Conservation (phyloP, 2,329 filamentous ascomycete species). For the Sclerotinia spermophila region DNA sequence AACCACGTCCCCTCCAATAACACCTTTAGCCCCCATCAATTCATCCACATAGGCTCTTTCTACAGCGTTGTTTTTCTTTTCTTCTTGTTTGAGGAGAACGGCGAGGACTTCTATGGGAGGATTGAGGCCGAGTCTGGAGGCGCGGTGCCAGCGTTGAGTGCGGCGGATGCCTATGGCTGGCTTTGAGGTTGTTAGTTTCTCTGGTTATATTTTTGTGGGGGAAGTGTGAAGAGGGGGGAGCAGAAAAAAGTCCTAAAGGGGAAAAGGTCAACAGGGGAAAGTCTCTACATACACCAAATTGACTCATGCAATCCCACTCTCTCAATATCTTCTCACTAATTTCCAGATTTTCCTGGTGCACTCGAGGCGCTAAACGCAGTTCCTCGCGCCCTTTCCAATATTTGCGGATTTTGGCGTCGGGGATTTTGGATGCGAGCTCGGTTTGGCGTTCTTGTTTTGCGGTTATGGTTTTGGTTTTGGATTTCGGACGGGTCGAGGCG, state of each 20-base stretch:
- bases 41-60: conserved; percentile 75
- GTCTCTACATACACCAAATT: conserved; percentile 80
- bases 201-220: not conserved
- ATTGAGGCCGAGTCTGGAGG: conserved; percentile 74
- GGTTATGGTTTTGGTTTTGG: conserved; percentile 28
- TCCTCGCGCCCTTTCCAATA: conserved; percentile 77
- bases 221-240: not conserved
- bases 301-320: conserved; percentile 87
- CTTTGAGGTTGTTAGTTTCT: conserved; percentile 42
- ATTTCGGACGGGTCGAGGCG: not conserved
- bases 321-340: conserved; percentile 81
- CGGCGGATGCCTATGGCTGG: conserved; percentile 84
- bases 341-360: conserved; percentile 73
- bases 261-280: not conserved
- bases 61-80: conserved; percentile 48
- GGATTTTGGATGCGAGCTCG: conserved; percentile 60
- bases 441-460: conserved; percentile 46
- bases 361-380: conserved; percentile 61
- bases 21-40: conserved; percentile 48
- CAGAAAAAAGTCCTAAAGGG: no score
- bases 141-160: conserved; percentile 82
- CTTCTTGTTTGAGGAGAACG: conserved; percentile 71
- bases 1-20: conserved; percentile 22
- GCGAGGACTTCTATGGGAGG: conserved; percentile 89
- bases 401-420: conserved; percentile 63